Base-by-base conservation (phyloP, 345 rosid genomes). In the Ceriops decandra region DNA sequence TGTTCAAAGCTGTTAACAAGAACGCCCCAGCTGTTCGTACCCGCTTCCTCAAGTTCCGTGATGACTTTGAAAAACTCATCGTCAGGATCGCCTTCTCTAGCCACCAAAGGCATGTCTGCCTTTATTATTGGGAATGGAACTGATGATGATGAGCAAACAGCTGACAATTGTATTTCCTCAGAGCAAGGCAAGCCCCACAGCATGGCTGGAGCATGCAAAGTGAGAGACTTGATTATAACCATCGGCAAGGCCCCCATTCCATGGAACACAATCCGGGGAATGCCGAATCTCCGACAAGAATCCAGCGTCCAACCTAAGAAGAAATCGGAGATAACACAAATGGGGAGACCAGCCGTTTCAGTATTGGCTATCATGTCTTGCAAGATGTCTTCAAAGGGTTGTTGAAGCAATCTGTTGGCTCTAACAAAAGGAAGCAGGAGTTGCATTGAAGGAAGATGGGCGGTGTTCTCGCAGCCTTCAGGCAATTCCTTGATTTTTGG, bases 241-340 rank as follows among this genome's bases (percentile, higher is more conserved):
- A 68, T 47, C 5, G 77, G 62, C n/a, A 71, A 68, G 2, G 57
- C 52, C 15, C 74, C 62, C 68, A 68, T 73, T 26, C 77, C 67
- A 46, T 62, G 51, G 31, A 32, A 72, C 42, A 66, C 74, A 20
- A 79, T 46, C 67, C 80, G 67, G 52, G 83, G 83, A 38, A 76
- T 63, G 5, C 74, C 68, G 11, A 73, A 54, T 26, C 7, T 11
- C 15, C 17, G 27, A 62, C 78, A 73, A 0, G 72, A 20, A 1
- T 70, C 65, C 0, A 52, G 16, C 20, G 78, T 73, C 76, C 78
- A 76, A 6, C 68, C 68, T 16, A 76, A 63, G 58, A 70, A 73
- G 62, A 76, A 66, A 66, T 76, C 76, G 0, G 83, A 76, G 51
- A 73, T 54, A 13, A 76, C 80, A 32, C 80, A 80, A 20, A 70